These are phyloP conservation scores for Sphaerosporella brunnea DNA, from an alignment of 495 filamentous ascomycete genomes.

Conservation along the genomic window DNA sequence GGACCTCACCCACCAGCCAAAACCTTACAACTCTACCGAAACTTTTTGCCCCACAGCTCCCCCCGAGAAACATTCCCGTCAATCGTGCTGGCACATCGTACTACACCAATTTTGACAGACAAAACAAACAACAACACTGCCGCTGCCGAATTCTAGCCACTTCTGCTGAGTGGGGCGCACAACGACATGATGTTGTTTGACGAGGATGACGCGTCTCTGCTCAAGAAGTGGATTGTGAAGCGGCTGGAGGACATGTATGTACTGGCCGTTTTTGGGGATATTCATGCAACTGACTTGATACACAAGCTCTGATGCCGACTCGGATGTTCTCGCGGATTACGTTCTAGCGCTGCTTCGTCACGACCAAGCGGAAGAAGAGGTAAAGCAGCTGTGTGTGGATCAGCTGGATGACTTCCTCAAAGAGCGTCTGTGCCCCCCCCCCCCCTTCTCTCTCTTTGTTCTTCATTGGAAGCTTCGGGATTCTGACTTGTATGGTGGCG, in stretches of 20 bases:
- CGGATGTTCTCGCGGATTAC: slow-evolving; percentile 89
- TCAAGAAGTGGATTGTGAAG: slow-evolving; percentile 82
- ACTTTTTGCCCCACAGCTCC: too few relatives aligned
- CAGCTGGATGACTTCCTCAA: slow-evolving; percentile 77
- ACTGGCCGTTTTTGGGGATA: background rate
- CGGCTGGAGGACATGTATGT: slow-evolving; percentile 80
- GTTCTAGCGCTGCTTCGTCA: slow-evolving; percentile 75
- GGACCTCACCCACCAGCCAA: too few relatives aligned
- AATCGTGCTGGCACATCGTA: too few relatives aligned
- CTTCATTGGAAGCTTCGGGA: too few relatives aligned
- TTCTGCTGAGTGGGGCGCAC: too few relatives aligned
- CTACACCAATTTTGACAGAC: too few relatives aligned
- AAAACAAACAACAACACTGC: too few relatives aligned
- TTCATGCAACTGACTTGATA: background rate
- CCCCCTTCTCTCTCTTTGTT: background rate
- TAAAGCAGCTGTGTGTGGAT: slow-evolving; percentile 54
- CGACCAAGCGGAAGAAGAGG: slow-evolving; percentile 55
- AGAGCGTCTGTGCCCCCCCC: slow-evolving; percentile 41
- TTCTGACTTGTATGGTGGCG: too few relatives aligned
- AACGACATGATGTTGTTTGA: slow-evolving; percentile 75
- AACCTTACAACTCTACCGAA: too few relatives aligned
- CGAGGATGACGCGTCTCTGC: slow-evolving; percentile 50
- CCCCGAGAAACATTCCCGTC: too few relatives aligned
- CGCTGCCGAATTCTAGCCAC: too few relatives aligned
- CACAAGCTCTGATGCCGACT: slow-evolving; percentile 74